Percentiles rank a stretch among this genome's conserved stretches.
Conservation (phyloP, 192 early-diverging fungal genomes). For the Umbelopsis isabellina region DNA sequence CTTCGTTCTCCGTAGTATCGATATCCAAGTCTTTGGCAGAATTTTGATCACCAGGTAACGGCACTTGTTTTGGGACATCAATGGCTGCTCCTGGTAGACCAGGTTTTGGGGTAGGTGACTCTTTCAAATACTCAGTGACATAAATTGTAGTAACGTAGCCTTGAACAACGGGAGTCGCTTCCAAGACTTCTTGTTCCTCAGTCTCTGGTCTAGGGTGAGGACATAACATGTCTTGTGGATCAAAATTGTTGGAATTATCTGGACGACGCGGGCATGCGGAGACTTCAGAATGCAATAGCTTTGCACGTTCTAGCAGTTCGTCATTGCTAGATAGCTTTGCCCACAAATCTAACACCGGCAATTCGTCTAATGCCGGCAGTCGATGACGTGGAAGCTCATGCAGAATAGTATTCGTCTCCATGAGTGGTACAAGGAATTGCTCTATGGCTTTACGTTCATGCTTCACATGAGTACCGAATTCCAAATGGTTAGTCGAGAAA, state of each 20-base stretch:
- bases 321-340: constrained; percentile 51
- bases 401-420: constrained; percentile 50
- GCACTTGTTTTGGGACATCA: not conserved
- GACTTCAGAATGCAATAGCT: constrained; percentile 43
- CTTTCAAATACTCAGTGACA: not conserved
- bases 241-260: constrained; percentile 23
- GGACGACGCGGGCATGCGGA: constrained; percentile 37
- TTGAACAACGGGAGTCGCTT: not conserved
- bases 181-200: not conserved
- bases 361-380: constrained; percentile 46
- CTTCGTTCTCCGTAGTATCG: not conserved
- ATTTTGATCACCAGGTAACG: not conserved
- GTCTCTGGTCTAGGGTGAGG: constrained; percentile 23
- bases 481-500: constrained; percentile 66
- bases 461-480: constrained; percentile 61
- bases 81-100: not conserved
- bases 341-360: constrained; percentile 60
- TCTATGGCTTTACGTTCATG: constrained; percentile 47
- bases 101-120: not conserved
- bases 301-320: constrained; percentile 46
- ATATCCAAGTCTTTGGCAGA: not conserved
- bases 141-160: not conserved
- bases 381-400: constrained; percentile 53
- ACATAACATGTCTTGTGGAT: constrained; percentile 45
- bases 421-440: constrained; percentile 59